These are phyloP conservation scores for Bipolaris victoriae DNA, from an alignment of 2,329 filamentous ascomycete species.

Conservation along the genomic window DNA sequence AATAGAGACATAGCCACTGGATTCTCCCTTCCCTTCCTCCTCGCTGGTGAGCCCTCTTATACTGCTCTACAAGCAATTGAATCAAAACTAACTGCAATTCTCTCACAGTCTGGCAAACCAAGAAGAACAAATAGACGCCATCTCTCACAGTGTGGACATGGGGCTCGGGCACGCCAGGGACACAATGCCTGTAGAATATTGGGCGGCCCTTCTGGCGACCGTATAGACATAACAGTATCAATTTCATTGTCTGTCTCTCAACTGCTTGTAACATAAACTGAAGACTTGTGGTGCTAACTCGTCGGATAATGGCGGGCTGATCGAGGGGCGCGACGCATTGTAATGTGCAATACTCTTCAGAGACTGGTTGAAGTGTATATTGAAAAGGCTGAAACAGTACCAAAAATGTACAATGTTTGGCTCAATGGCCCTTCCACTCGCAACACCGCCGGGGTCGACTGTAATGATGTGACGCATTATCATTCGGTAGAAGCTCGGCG, in stretches of 20 bases:
- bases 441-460: background rate
- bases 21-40: constrained; percentile 65
- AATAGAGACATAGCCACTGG: constrained; percentile 58
- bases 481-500: constrained; percentile 36
- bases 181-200: constrained; percentile 43
- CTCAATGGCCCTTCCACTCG: background rate
- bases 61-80: background rate
- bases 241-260: constrained; percentile 43
- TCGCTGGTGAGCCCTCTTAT: constrained; percentile 62
- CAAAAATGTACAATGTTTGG: background rate
- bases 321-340: background rate
- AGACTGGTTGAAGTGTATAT: background rate
- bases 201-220: constrained; percentile 34
- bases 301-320: background rate
- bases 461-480: constrained; percentile 16
- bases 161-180: constrained; percentile 24
- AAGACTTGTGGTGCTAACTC: constrained; percentile 1
- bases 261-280: background rate
- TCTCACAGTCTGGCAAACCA: constrained; percentile 67
- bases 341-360: background rate
- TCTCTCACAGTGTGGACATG: constrained; percentile 18
- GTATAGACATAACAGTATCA: constrained; percentile 45
- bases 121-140: constrained; percentile 61
- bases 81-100: constrained; percentile 26
- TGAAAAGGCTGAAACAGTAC: background rate